These are phyloP conservation scores for Ophiostoma fasciatum DNA, from an alignment of 2,329 filamentous ascomycete species.

Conservation along the genomic window DNA sequence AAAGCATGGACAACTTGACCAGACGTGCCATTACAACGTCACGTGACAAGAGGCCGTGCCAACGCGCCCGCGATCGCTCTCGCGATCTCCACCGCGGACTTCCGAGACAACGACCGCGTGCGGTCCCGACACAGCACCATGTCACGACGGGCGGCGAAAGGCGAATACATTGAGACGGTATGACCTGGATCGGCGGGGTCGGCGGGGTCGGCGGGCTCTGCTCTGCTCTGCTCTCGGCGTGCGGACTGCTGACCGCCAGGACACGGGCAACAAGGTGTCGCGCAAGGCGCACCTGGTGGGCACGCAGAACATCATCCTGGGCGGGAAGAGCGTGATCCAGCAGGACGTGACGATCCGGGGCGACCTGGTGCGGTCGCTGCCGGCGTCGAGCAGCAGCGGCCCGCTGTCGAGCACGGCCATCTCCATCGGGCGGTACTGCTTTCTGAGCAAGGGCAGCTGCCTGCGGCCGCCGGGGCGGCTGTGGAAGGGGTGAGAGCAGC, in stretches of 20 bases:
- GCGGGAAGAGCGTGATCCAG: slow-evolving; percentile 91
- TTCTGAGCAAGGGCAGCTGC: slow-evolving; percentile 64
- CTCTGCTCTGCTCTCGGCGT: too few species aligned
- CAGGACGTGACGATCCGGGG: slow-evolving; percentile 88
- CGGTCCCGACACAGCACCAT: slow-evolving; percentile 25
- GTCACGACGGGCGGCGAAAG: slow-evolving; percentile 65
- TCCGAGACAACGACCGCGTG: background rate
- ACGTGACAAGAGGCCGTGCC: too few species aligned
- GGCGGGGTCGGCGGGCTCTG: too few species aligned
- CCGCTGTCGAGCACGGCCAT: slow-evolving; percentile 50
- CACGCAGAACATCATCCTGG: slow-evolving; percentile 94
- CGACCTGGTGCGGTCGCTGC: slow-evolving; percentile 54
- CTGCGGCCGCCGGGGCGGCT: slow-evolving; percentile 72
- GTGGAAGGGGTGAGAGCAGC: slow-evolving; percentile 57
- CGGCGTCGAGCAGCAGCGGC: slow-evolving; percentile 22
- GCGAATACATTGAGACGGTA: slow-evolving; percentile 96
- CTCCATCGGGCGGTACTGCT: slow-evolving; percentile 81
- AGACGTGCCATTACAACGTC: too few species aligned
- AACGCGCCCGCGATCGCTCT: too few species aligned
- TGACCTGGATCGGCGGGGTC: too few species aligned
- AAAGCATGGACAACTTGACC: too few species aligned
- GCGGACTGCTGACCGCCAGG: slow-evolving; percentile 37
- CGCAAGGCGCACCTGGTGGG: slow-evolving; percentile 83
- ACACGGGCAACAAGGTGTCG: slow-evolving; percentile 96
- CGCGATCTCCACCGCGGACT: too few species aligned